A percentile compares a stretch with the other conserved stretches of the same genome.
phyloP scores from a whole-genome alignment of 257 asterid genomes.

The Gentiana dahurica region DNA sequence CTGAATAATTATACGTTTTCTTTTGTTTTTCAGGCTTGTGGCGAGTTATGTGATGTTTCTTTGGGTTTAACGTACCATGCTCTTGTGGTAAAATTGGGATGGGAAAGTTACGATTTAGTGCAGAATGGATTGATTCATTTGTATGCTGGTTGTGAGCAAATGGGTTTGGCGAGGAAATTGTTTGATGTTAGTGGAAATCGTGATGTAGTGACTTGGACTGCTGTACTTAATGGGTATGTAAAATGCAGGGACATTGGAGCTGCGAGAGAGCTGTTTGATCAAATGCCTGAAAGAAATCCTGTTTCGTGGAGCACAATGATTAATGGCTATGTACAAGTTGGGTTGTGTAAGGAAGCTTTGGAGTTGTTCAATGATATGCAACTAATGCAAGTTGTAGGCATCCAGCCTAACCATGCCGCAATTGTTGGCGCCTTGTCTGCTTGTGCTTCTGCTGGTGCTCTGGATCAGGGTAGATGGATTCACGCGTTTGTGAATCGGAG shows the following conservation, averaged over 20 bases:
- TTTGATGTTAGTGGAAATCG: conserved; percentile 24
- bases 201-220: conserved; percentile 46
- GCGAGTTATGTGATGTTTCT: conserved; percentile 17
- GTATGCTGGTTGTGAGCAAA: conserved; percentile 20
- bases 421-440: conserved; percentile 36
- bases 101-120: conserved; percentile 48
- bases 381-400: conserved; percentile 17
- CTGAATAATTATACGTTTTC: conserved; percentile 49
- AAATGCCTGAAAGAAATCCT: conserved; percentile 41
- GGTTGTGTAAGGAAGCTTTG: conserved; percentile 31
- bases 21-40: conserved; percentile 39
- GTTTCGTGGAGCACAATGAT: conserved; percentile 49
- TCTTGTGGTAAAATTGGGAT: conserved; percentile 37
- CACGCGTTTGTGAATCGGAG: conserved; percentile 25
- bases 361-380: conserved; percentile 25
- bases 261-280: conserved; percentile 38
- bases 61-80: conserved; percentile 33
- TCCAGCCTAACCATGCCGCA: conserved; percentile 31
- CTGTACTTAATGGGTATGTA: conserved; percentile 34
- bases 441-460: conserved; percentile 30
- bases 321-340: conserved; percentile 37
- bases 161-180: conserved; percentile 30
- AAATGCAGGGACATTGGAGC: conserved; percentile 19
- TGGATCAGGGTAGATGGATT: conserved; percentile 47
- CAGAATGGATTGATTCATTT: conserved; percentile 47